Conservation (phyloP, 208 protist genomes). For the Leishmania aethiopica region DNA sequence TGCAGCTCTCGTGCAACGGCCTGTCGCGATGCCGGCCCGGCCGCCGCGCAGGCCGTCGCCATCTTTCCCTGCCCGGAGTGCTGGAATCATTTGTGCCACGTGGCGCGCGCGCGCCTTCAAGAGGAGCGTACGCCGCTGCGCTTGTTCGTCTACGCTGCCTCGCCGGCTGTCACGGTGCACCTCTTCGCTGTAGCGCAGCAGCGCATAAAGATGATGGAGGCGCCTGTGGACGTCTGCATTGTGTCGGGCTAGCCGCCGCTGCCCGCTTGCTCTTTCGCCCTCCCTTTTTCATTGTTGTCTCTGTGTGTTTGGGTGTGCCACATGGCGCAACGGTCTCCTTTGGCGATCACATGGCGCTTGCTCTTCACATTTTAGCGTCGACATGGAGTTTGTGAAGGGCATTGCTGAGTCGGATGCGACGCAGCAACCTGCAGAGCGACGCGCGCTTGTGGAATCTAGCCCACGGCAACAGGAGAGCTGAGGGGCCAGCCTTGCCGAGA, state of each 20-base stretch:
- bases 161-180: conserved; percentile 7
- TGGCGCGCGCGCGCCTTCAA: conserved; percentile 48
- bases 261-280: not conserved
- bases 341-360: not conserved
- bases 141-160: conserved; percentile 41
- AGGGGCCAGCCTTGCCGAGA: not conserved
- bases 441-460: not conserved
- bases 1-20: not conserved
- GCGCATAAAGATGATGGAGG: conserved; percentile 16
- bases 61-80: conserved; percentile 81
- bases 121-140: conserved; percentile 38
- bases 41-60: conserved; percentile 8
- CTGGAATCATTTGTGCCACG: conserved; percentile 60
- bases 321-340: not conserved
- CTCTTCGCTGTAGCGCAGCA: conserved; percentile 27
- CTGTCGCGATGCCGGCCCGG: not conserved
- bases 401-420: not conserved
- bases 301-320: not conserved
- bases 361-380: not conserved
- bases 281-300: no score
- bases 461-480: not conserved
- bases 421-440: not conserved
- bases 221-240: conserved; percentile 29
- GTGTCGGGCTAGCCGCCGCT: conserved; percentile 1
- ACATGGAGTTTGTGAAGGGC: not conserved